These are phyloP conservation scores for Podospora didyma DNA, from an alignment of 495 filamentous ascomycete species.

Conservation along the genomic window DNA sequence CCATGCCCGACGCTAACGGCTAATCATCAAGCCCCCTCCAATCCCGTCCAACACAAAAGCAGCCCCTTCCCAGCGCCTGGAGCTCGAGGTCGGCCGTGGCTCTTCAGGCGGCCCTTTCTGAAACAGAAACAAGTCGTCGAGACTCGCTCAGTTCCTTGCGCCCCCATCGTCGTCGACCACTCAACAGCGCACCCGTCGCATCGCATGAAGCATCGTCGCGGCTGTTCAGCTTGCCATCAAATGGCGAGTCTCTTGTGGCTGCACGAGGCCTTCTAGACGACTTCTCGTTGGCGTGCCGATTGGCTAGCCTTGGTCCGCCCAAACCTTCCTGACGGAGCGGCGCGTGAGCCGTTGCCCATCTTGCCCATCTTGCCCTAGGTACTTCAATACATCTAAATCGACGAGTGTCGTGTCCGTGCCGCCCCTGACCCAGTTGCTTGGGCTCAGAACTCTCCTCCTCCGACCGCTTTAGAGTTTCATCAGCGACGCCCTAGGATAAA, in stretches of 20 bases:
- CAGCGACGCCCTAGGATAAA: background rate
- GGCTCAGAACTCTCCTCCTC: background rate
- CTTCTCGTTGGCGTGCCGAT: slow-evolving; percentile 1
- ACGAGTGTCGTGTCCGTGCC: background rate
- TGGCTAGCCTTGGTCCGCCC: slow-evolving; percentile 1
- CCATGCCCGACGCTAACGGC: too few relatives aligned
- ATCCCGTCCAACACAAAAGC: background rate
- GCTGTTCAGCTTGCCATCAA: slow-evolving; percentile 8
- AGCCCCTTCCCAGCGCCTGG: background rate
- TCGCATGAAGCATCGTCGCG: slow-evolving; percentile 20
- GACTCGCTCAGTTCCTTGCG: background rate
- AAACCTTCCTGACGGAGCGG: background rate
- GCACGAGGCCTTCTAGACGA: slow-evolving; percentile 9
- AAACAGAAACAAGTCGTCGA: slow-evolving; percentile 3
- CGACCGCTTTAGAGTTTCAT: slow-evolving; percentile 3
- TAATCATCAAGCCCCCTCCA: background rate
- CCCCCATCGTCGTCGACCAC: background rate
- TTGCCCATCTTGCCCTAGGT: background rate
- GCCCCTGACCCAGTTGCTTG: background rate
- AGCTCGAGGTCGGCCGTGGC: background rate
- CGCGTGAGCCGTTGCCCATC: background rate
- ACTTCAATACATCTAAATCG: background rate
- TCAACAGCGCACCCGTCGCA: slow-evolving; percentile 1
- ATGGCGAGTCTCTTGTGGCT: slow-evolving; percentile 4
- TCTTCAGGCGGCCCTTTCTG: background rate